phyloP scores from a whole-genome alignment of 2,329 filamentous ascomycete genomes.

The Epichloe glyceriae region DNA sequence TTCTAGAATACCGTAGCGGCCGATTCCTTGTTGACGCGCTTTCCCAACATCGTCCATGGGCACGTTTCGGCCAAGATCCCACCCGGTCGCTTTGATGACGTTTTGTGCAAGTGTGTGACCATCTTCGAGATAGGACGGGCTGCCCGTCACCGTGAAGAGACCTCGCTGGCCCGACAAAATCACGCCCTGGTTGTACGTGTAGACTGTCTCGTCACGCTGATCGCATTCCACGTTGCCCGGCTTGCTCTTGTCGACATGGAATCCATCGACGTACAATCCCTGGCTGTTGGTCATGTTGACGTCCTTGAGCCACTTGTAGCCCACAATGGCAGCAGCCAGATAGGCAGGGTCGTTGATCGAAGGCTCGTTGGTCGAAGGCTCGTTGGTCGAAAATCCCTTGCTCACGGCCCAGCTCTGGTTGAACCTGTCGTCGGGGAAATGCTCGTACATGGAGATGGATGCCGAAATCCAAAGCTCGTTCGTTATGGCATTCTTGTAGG shows the following conservation, averaged over 20 bases:
- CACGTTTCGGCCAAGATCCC: slow-evolving; percentile 34
- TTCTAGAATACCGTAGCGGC: slow-evolving; percentile 68
- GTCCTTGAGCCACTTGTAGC: slow-evolving; percentile 65
- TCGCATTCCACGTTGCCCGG: slow-evolving; percentile 64
- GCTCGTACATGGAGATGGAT: slow-evolving; percentile 77
- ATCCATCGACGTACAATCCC: slow-evolving; percentile 77
- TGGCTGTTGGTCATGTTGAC: slow-evolving; percentile 69
- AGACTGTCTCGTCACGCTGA: slow-evolving; percentile 73
- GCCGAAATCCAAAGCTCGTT: slow-evolving; percentile 83
- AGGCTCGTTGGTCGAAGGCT: slow-evolving; percentile 28
- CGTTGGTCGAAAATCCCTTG: slow-evolving; percentile 22
- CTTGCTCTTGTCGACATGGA: slow-evolving; percentile 56
- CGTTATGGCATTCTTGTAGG: slow-evolving; percentile 95
- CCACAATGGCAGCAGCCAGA: slow-evolving; percentile 59
- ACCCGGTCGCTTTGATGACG: slow-evolving; percentile 70
- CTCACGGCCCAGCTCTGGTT: slow-evolving; percentile 47
- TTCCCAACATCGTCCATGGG: slow-evolving; percentile 27
- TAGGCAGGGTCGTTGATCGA: slow-evolving; percentile 45
- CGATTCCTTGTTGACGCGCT: slow-evolving; percentile 49
- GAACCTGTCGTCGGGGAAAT: slow-evolving; percentile 72
- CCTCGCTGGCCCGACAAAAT: slow-evolving; percentile 69
- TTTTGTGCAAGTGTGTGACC: slow-evolving; percentile 65
- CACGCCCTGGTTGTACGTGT: slow-evolving; percentile 93
- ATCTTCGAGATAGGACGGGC: slow-evolving; percentile 58
- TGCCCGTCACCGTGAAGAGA: slow-evolving; percentile 66